These are phyloP conservation scores for Penicillium canescens DNA, from an alignment of 495 filamentous ascomycete genomes.

Conservation along the genomic window DNA sequence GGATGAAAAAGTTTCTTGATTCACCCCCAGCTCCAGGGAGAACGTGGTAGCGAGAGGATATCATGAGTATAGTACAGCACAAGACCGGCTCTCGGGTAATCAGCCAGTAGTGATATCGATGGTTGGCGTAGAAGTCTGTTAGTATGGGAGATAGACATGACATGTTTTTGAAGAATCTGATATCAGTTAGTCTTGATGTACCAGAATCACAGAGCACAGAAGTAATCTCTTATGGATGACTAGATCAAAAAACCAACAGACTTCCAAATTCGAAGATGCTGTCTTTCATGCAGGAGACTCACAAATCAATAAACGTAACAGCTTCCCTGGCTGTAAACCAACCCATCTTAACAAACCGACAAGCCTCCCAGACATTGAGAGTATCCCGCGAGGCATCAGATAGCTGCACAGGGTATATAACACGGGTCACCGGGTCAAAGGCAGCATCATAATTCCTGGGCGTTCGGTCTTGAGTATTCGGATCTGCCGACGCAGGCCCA, in stretches of 20 bases:
- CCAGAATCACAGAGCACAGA: background rate
- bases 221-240: no score
- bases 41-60: constrained; percentile 53
- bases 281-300: constrained; percentile 22
- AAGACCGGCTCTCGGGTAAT: constrained; percentile 50
- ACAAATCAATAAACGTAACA: constrained; percentile 52
- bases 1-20: constrained; percentile 55
- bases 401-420: constrained; percentile 30
- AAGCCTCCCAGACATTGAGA: constrained; percentile 49
- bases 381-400: constrained; percentile 32
- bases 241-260: no score
- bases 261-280: no score
- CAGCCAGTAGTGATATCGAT: constrained; percentile 44
- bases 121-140: constrained; percentile 50
- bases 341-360: constrained; percentile 54
- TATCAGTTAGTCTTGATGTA: constrained; percentile 6
- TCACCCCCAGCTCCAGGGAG: constrained; percentile 53
- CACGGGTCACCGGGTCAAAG: constrained; percentile 20
- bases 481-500: constrained; percentile 11
- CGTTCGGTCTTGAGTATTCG: constrained; percentile 13
- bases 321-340: constrained; percentile 55
- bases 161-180: constrained; percentile 59
- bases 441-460: constrained; percentile 15
- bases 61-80: constrained; percentile 54
- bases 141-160: constrained; percentile 53